Evolutionary conservation across 495 filamentous ascomycete species (phyloP).

Genomic region (Immersiella caudata): DNA sequence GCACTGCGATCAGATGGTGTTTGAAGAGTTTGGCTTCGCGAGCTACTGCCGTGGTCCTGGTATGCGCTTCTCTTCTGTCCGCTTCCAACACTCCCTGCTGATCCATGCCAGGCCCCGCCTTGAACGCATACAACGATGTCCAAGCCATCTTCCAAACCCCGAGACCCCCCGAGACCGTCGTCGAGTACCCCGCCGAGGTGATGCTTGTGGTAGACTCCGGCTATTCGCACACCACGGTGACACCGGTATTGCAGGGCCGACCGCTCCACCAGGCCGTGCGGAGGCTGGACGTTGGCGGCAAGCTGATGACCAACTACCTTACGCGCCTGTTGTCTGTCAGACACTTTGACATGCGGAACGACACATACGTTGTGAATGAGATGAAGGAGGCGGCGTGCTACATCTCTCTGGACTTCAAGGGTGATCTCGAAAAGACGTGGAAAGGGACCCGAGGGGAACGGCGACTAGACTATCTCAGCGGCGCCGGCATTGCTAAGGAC

Average conservation of each 20-base stretch:
- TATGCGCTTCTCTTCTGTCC: constrained; percentile 44
- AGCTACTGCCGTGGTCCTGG: constrained; percentile 77
- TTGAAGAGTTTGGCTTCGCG: constrained; percentile 97
- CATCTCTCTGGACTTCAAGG: constrained; percentile 74
- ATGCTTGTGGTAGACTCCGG: constrained; percentile 87
- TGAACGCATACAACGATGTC: constrained; percentile 86
- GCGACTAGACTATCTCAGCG: constrained; percentile 45
- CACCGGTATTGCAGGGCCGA: constrained; percentile 78
- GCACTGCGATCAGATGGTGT: constrained; percentile 94
- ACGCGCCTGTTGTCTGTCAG: constrained; percentile 87
- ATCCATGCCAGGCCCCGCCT: constrained; percentile 48
- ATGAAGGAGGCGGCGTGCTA: constrained; percentile 92
- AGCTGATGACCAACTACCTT: constrained; percentile 91
- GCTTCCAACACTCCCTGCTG: background rate
- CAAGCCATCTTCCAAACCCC: constrained; percentile 61
- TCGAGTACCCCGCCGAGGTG: constrained; percentile 69
- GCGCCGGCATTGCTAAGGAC: constrained; percentile 81
- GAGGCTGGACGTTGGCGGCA: constrained; percentile 88
- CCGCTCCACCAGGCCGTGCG: constrained; percentile 81
- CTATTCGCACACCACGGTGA: constrained; percentile 92
- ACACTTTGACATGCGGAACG: constrained; percentile 93
- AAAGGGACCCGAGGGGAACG: constrained; percentile 69
- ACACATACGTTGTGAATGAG: constrained; percentile 89
- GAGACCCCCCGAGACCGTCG: constrained; percentile 43
- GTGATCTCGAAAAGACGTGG: constrained; percentile 81